Evolutionary conservation across 2,329 filamentous ascomycete species (phyloP).

Genomic region (Colletotrichum kahawae): DNA sequence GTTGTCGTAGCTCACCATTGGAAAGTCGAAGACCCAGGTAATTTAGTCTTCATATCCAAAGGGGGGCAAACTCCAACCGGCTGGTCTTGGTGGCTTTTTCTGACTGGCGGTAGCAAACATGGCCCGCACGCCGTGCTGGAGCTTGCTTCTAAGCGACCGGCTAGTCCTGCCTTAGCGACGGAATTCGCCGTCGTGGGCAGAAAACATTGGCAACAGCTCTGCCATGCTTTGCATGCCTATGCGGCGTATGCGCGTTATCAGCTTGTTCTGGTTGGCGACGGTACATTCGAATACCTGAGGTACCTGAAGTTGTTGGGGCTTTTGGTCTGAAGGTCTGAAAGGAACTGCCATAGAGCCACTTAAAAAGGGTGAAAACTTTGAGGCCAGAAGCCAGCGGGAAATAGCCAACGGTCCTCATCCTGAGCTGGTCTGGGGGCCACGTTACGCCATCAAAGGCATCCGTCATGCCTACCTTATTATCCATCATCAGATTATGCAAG

Average conservation of each 20-base stretch:
- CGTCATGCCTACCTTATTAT: neutral
- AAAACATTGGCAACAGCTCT: neutral
- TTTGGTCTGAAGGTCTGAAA: neutral
- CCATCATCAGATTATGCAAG: neutral
- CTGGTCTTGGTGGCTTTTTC: neutral
- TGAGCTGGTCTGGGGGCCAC: neutral
- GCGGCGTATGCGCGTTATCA: neutral
- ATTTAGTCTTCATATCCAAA: neutral
- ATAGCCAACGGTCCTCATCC: neutral
- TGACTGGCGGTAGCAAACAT: neutral
- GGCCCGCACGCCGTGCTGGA: neutral
- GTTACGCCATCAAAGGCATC: neutral
- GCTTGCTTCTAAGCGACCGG: constrained; percentile 1
- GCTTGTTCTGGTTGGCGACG: neutral
- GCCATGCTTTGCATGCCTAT: neutral
- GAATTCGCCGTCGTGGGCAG: neutral
- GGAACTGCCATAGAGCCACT: neutral
- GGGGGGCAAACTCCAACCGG: neutral
- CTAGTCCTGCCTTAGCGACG: neutral
- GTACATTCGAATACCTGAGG: neutral
- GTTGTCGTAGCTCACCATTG: neutral
- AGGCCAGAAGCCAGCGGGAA: neutral
- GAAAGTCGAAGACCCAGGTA: neutral
- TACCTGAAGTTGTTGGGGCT: neutral
- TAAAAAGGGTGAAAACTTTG: neutral